A percentile compares a stretch with the other conserved stretches of the same genome.
These are phyloP conservation scores for Yarrowia divulgata DNA, from an alignment of 805 yeast genomes.

Conservation along the genomic window DNA sequence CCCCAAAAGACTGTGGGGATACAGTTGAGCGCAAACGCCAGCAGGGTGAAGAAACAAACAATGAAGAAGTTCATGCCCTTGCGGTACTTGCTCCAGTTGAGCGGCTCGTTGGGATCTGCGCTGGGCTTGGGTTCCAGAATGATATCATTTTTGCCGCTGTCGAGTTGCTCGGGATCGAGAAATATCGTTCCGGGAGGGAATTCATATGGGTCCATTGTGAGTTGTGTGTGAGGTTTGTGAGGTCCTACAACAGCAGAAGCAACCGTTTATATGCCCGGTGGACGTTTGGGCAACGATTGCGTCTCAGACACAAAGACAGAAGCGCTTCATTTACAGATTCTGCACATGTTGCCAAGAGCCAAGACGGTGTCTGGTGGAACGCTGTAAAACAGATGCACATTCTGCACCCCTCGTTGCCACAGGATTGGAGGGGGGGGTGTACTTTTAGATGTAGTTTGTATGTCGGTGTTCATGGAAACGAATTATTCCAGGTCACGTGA, in stretches of 20 bases:
- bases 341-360: constrained; percentile 1
- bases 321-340: background rate
- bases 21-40: constrained; percentile 38
- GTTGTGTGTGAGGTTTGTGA: background rate
- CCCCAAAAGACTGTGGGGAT: constrained; percentile 41
- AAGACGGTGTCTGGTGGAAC: background rate
- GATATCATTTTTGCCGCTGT: constrained; percentile 25
- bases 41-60: constrained; percentile 40
- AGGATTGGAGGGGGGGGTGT: background rate
- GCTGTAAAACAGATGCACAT: background rate
- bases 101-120: constrained; percentile 41
- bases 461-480: too few relatives aligned
- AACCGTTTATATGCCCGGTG: background rate
- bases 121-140: constrained; percentile 33
- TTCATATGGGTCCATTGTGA: constrained; percentile 22
- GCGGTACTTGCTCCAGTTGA: constrained; percentile 40
- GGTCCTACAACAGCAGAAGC: background rate
- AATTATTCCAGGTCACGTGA: background rate
- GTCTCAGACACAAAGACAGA: background rate
- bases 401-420: background rate
- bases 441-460: too few relatives aligned
- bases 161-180: constrained; percentile 35
- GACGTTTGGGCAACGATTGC: background rate
- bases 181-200: constrained; percentile 36
- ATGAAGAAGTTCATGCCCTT: constrained; percentile 37